Conservation (phyloP, 768 basidiomycete species). For the Suillus clintonianus region DNA sequence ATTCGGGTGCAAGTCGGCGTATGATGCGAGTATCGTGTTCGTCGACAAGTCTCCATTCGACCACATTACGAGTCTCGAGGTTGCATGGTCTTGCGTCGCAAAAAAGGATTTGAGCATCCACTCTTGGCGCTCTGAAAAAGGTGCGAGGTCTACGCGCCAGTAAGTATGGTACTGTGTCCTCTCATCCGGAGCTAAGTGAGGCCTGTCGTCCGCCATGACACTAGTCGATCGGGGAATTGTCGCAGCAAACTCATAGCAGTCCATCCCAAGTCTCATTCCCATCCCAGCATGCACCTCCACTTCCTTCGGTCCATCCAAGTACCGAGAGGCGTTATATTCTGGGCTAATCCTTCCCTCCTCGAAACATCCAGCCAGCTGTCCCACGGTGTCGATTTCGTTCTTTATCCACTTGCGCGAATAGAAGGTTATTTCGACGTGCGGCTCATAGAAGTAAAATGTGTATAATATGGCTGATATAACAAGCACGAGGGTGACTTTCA, state of each 20-base stretch:
- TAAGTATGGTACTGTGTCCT: slow-evolving; percentile 85
- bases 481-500: slow-evolving; percentile 48
- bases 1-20: slow-evolving; percentile 63
- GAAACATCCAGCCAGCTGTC: slow-evolving; percentile 77
- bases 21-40: slow-evolving; percentile 59
- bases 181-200: slow-evolving; percentile 33
- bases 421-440: slow-evolving; percentile 83
- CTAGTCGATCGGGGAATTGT: slow-evolving; percentile 54
- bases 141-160: slow-evolving; percentile 87
- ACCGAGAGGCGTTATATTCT: slow-evolving; percentile 66
- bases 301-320: slow-evolving; percentile 62
- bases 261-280: slow-evolving; percentile 74
- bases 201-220: background rate
- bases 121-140: slow-evolving; percentile 82
- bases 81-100: slow-evolving; percentile 76
- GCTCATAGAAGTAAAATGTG: slow-evolving; percentile 68
- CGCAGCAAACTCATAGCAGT: slow-evolving; percentile 92
- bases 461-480: slow-evolving; percentile 41
- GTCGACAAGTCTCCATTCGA: slow-evolving; percentile 76
- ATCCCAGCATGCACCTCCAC: slow-evolving; percentile 82
- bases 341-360: slow-evolving; percentile 57
- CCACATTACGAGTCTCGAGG: slow-evolving; percentile 81
- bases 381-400: slow-evolving; percentile 64
- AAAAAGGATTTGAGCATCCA: slow-evolving; percentile 93
- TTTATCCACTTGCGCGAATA: slow-evolving; percentile 78